Conservation (phyloP, 371 early-diverging fungal species). For the Mortierella sp. region DNA sequence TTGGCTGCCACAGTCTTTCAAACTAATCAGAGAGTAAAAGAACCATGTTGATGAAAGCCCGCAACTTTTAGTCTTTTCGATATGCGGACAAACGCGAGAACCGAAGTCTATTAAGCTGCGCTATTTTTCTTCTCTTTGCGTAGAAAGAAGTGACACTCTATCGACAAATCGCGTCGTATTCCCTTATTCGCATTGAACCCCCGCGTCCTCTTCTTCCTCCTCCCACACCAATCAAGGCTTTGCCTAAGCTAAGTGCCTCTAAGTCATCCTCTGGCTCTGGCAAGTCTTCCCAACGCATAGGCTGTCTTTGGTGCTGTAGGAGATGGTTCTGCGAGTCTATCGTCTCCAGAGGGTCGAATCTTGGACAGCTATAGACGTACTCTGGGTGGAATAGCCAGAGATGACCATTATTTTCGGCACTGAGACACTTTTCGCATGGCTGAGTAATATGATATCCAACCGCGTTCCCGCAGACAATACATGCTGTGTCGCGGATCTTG, state of each 20-base stretch:
- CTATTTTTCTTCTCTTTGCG: no score
- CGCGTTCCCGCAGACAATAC: constrained; percentile 92
- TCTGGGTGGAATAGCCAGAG: constrained; percentile 95
- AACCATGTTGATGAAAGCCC: no score
- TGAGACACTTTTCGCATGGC: constrained; percentile 89
- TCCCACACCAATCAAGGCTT: constrained; percentile 10
- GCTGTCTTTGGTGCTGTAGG: neutral
- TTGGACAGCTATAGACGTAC: constrained; percentile 26
- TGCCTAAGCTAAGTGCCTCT: constrained; percentile 29
- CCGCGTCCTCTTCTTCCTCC: constrained; percentile 7
- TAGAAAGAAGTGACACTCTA: no score
- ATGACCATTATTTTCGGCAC: constrained; percentile 93
- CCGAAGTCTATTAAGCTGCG: no score
- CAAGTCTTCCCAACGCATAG: constrained; percentile 36
- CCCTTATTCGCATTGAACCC: neutral
- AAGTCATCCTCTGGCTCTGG: constrained; percentile 38
- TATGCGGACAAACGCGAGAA: no score
- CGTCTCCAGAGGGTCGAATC: constrained; percentile 12
- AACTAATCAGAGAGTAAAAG: no score
- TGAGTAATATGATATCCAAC: constrained; percentile 95
- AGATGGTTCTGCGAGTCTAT: neutral
- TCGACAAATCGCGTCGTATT: constrained; percentile 43
- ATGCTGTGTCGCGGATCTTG: constrained; percentile 91
- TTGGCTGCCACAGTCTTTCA: no score
- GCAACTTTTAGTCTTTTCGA: no score